Evolutionary conservation across 805 yeast genomes (phyloP).

Genomic region (Sugiyamaella americana): DNA sequence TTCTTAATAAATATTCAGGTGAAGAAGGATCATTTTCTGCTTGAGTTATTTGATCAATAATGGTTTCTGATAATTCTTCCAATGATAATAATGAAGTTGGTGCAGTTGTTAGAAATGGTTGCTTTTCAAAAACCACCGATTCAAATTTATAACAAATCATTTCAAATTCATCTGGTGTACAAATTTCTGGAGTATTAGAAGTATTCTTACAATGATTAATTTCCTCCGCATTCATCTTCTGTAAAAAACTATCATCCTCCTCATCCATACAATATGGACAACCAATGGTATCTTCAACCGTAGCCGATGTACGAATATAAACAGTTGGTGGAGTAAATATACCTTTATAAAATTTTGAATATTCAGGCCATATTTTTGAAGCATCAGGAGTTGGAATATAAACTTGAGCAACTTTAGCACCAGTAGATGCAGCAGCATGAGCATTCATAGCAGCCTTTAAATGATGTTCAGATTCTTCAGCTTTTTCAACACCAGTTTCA

Average conservation of each 20-base stretch:
- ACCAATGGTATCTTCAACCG: constrained; percentile 92
- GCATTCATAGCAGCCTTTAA: constrained; percentile 85
- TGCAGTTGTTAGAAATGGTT: constrained; percentile 83
- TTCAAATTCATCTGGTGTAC: constrained; percentile 86
- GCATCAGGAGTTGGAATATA: constrained; percentile 98
- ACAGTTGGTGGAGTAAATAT: constrained; percentile 65
- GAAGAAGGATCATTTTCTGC: constrained; percentile 52
- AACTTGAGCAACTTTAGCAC: constrained; percentile 46
- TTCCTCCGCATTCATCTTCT: constrained; percentile 31
- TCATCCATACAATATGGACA: constrained; percentile 88
- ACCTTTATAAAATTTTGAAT: constrained; percentile 61
- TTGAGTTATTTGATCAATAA: constrained; percentile 32
- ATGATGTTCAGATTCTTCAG: constrained; percentile 96
- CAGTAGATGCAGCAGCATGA: constrained; percentile 53
- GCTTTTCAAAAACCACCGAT: constrained; percentile 64
- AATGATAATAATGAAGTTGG: constrained; percentile 67
- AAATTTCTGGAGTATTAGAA: constrained; percentile 26
- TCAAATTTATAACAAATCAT: constrained; percentile 68
- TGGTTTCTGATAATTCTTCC: constrained; percentile 57
- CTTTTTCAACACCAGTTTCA: constrained; percentile 97
- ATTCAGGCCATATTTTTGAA: constrained; percentile 72
- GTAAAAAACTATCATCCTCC: constrained; percentile 65
- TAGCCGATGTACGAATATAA: constrained; percentile 84
- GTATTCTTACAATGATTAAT: constrained; percentile 20
- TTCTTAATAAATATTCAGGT: constrained; percentile 26